A percentile compares a stretch with the other conserved stretches of the same genome.
phyloP scores from a whole-genome alignment of 208 protist genomes.

The Leishmania guyanensis region DNA sequence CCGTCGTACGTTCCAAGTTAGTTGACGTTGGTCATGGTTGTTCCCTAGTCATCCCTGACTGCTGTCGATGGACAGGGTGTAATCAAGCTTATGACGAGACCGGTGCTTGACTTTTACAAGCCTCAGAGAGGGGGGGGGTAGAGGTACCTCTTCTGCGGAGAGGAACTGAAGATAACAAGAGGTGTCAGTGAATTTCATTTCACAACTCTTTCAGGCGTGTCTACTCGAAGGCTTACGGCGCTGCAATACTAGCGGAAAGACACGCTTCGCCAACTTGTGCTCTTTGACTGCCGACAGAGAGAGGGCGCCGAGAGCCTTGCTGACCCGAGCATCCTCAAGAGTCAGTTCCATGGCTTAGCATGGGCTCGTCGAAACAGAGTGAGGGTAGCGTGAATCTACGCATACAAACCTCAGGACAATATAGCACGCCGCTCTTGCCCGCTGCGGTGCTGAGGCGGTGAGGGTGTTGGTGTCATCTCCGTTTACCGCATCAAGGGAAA shows the following conservation, averaged over 20 bases:
- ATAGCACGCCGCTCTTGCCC: not conserved
- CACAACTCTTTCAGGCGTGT: not conserved
- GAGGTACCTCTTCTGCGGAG: not conserved
- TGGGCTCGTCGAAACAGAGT: not conserved
- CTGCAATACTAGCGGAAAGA: not conserved
- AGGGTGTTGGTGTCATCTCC: not conserved
- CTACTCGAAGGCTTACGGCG: not conserved
- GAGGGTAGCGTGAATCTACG: not conserved
- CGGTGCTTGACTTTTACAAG: not conserved
- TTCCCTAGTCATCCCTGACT: not conserved
- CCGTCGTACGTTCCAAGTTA: not conserved
- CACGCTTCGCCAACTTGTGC: not conserved
- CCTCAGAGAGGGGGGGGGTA: not conserved
- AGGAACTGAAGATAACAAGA: not conserved
- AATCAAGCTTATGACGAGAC: not conserved
- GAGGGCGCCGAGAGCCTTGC: not conserved
- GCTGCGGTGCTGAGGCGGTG: not conserved
- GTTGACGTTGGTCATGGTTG: not conserved
- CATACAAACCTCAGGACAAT: not conserved
- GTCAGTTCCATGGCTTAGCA: not conserved
- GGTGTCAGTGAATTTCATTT: not conserved
- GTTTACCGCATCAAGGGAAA: not conserved
- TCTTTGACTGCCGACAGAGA: not conserved
- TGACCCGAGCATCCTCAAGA: not conserved
- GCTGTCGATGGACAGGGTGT: not conserved